Base-by-base conservation (phyloP, 768 basidiomycete genomes). In the Kwoniella newhampshirensis region DNA sequence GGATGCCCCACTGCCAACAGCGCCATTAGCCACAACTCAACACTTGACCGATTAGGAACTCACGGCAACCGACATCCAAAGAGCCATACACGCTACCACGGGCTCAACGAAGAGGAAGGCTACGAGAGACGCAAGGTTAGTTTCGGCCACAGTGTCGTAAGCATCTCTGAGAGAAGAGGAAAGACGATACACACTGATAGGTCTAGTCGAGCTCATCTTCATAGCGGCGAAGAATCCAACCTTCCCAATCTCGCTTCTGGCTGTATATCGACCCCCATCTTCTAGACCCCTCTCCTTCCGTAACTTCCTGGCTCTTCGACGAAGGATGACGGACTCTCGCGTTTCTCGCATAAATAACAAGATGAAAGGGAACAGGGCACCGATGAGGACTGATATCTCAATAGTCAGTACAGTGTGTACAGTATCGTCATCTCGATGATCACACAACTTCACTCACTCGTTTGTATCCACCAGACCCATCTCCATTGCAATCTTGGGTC, bases 401-500 rank as follows among this genome's bases (percentile, higher is more conserved):
- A 53, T 13, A 26, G 30, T 6, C 13, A 28, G 36, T 15, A 28
- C 12, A 51, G 15, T 20, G 13, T 23, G 6, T 42, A n/a, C 17
- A 18, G 23, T 51, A 4, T 32, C 15, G 27, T 8, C 17, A 5
- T n/a, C 3, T 7, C 9, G 23, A 40, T 26, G 21, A 7, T 41
- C 26, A 25, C 28, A 4, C 18, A 26, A 18, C n/a, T 2, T 2
- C 0, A 63, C 68, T 53, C 26, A 68, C 68, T 87, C 66, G 84
- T 78, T 60, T 85, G 84, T 8, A 88, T 81, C 88, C 88, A 90
- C 66, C 89, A 84, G 23, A 92, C 88, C 87, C 88, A 90, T 25
- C 87, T 79, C 87, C 89, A 90, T 60, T 80, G 80, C 1, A 89
- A 71, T 18, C 76, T 77, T 0, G 78, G 68, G 57, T 84, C 82